A percentile compares a stretch with the other conserved stretches of the same genome.
Conservation (phyloP, 805 yeast species). For the Hanseniaspora valbyensis region DNA sequence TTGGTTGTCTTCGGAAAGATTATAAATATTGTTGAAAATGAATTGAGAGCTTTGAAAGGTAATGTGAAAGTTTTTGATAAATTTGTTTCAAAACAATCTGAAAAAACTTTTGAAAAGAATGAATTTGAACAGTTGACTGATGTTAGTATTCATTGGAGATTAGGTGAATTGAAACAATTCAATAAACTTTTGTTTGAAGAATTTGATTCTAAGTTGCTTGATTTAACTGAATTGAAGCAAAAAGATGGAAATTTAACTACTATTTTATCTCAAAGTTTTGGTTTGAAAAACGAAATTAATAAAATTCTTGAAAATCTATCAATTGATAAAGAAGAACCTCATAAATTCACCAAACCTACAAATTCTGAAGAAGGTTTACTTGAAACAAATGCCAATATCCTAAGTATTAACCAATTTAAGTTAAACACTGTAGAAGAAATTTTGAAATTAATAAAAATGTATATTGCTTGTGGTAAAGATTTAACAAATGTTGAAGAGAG, state of each 20-base stretch:
- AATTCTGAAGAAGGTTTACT: slow-evolving; percentile 5
- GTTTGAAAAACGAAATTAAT: neutral
- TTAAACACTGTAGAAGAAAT: neutral
- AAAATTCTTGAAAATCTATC: neutral
- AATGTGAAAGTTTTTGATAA: slow-evolving; percentile 25
- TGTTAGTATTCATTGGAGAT: slow-evolving; percentile 32
- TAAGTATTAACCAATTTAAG: neutral
- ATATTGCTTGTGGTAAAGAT: neutral
- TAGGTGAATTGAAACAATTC: slow-evolving; percentile 18
- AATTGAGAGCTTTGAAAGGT: slow-evolving; percentile 26
- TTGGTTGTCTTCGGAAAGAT: slow-evolving; percentile 5
- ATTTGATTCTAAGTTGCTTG: neutral
- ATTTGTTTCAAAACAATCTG: slow-evolving; percentile 30
- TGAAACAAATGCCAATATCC: neutral
- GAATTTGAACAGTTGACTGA: slow-evolving; percentile 21
- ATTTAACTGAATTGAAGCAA: neutral
- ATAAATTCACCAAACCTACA: neutral
- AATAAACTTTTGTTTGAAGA: neutral
- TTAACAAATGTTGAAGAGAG: neutral
- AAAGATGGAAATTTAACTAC: neutral
- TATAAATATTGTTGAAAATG: slow-evolving; percentile 25
- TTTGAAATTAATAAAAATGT: neutral
- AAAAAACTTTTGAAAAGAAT: slow-evolving; percentile 24
- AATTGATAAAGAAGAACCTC: neutral
- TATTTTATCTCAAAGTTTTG: neutral